Conservation (phyloP, 495 filamentous ascomycete species). For the Barbatosphaeria neglecta region DNA sequence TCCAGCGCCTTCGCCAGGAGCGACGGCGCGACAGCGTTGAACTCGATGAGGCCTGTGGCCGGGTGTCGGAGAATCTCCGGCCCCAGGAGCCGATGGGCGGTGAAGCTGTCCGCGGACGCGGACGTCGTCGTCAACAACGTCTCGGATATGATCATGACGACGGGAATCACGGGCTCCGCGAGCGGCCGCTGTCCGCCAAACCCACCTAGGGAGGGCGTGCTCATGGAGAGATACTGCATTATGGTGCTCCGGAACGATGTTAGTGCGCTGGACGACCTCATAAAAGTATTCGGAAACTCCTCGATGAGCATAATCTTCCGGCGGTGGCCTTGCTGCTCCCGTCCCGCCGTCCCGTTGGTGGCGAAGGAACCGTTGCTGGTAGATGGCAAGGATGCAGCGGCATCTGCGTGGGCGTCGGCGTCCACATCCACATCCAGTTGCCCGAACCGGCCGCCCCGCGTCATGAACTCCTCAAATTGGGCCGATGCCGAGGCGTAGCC, state of each 20-base stretch:
- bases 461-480: conserved; percentile 87
- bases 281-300: conserved; percentile 83
- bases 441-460: conserved; percentile 63
- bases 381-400: conserved; percentile 9
- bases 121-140: conserved; percentile 65
- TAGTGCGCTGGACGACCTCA: conserved; percentile 52
- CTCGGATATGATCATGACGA: conserved; percentile 87
- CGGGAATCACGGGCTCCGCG: conserved; percentile 46
- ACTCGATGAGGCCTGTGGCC: conserved; percentile 66
- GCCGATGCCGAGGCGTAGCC: conserved; percentile 53
- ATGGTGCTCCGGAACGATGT: conserved; percentile 66
- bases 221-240: conserved; percentile 57
- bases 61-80: conserved; percentile 72
- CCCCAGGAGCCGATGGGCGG: conserved; percentile 76
- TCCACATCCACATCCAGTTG: conserved; percentile 53
- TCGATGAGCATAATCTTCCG: conserved; percentile 68
- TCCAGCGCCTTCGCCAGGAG: conserved; percentile 75
- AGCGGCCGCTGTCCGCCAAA: conserved; percentile 18
- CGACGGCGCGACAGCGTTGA: conserved; percentile 83
- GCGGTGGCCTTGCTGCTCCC: not conserved
- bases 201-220: conserved; percentile 31
- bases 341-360: conserved; percentile 2
- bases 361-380: not conserved
- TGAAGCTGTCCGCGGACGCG: conserved; percentile 74
- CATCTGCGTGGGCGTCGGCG: too few relatives aligned